Conservation (phyloP, 768 basidiomycete genomes). For the Serendipita sp. region DNA sequence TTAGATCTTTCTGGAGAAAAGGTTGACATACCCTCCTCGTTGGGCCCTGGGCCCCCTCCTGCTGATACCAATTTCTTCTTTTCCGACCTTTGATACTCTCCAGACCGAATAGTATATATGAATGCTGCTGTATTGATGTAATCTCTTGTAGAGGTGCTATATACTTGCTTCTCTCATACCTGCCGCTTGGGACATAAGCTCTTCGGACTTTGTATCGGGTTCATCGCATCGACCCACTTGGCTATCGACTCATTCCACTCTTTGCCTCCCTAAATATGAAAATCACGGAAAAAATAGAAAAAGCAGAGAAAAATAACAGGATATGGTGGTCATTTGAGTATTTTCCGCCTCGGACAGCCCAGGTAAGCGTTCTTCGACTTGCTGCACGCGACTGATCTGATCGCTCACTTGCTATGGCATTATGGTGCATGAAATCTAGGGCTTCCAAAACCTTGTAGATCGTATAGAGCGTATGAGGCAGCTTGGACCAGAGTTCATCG, state of each 20-base stretch:
- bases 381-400: not conserved
- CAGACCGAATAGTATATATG: not conserved
- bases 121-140: not conserved
- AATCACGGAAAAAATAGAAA: slow-evolving; percentile 85
- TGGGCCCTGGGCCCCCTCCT: slow-evolving; percentile 65
- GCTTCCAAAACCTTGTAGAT: slow-evolving; percentile 89
- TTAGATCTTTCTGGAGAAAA: slow-evolving; percentile 76
- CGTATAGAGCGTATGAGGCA: slow-evolving; percentile 97
- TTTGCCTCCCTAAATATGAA: slow-evolving; percentile 42
- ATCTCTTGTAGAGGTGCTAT: not conserved
- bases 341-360: slow-evolving; percentile 90
- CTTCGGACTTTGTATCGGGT: not conserved
- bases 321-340: slow-evolving; percentile 99
- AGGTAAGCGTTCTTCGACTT: slow-evolving; percentile 32
- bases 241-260: not conserved
- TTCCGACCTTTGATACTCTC: slow-evolving; percentile 32
- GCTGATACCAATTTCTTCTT: slow-evolving; percentile 74
- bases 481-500: slow-evolving; percentile 92
- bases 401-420: slow-evolving; percentile 4
- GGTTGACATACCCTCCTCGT: slow-evolving; percentile 72
- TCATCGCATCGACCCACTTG: not conserved
- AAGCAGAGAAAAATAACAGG: slow-evolving; percentile 69
- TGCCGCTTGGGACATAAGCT: not conserved
- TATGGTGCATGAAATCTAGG: slow-evolving; percentile 28
- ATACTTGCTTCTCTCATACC: not conserved